Conservation (phyloP, 768 basidiomycete species). For the Boletus vermiculosoides region DNA sequence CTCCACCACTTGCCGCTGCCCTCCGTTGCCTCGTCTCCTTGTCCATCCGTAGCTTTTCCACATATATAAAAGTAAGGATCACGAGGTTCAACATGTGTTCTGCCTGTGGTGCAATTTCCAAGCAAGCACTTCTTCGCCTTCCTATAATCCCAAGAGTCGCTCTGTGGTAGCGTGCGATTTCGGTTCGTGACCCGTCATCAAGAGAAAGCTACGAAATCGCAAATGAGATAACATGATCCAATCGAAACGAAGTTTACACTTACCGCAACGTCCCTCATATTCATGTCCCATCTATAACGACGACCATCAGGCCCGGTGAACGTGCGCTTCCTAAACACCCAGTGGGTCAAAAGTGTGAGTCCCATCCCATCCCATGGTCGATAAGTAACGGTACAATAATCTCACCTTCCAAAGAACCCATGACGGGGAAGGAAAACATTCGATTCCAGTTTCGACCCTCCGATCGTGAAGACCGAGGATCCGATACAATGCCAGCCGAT, state of each 20-base stretch:
- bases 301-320: conserved; percentile 35
- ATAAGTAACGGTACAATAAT: neutral
- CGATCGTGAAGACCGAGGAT: conserved; percentile 31
- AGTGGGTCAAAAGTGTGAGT: neutral
- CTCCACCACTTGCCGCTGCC: conserved; percentile 11
- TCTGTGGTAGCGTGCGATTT: conserved; percentile 24
- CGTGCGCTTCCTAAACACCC: conserved; percentile 18
- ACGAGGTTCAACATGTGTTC: conserved; percentile 28
- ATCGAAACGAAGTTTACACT: neutral
- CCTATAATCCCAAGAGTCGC: conserved; percentile 27
- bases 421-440: conserved; percentile 21
- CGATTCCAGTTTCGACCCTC: conserved; percentile 26
- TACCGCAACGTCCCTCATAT: conserved; percentile 11
- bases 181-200: conserved; percentile 15
- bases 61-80: conserved; percentile 30
- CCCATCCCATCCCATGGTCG: neutral
- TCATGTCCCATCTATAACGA: conserved; percentile 33
- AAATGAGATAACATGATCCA: neutral
- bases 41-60: conserved; percentile 32
- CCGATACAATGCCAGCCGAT: conserved; percentile 34
- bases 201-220: conserved; percentile 13
- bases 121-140: conserved; percentile 14
- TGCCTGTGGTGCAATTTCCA: conserved; percentile 24
- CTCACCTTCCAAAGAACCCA: conserved; percentile 21
- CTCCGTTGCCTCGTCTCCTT: conserved; percentile 12